Evolutionary conservation across 495 filamentous ascomycete genomes (phyloP).

Genomic region (Podospora conica): DNA sequence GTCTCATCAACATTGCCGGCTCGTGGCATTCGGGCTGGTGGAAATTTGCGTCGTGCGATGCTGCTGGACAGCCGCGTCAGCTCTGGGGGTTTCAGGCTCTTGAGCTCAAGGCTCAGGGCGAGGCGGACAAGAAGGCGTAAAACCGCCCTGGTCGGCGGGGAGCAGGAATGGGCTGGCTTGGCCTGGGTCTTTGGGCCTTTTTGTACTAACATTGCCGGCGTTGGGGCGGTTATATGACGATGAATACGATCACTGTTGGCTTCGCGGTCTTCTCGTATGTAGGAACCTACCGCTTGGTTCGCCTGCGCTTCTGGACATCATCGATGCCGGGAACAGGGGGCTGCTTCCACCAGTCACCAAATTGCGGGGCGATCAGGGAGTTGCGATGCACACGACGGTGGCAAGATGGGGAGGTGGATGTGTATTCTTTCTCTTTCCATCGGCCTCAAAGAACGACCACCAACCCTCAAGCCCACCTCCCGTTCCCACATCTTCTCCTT

Average conservation of each 20-base stretch:
- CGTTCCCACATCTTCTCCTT: too few species aligned
- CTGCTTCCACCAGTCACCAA: background rate
- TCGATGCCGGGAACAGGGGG: too few species aligned
- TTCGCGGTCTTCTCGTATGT: background rate
- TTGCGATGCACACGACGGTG: background rate
- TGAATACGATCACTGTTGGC: background rate
- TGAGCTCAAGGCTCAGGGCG: conserved; percentile 11
- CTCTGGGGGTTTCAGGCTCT: conserved; percentile 31
- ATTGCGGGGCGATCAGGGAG: too few species aligned
- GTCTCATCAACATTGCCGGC: conserved; percentile 40
- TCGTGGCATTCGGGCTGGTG: conserved; percentile 43
- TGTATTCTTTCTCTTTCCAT: background rate
- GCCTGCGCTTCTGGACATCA: background rate
- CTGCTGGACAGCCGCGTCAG: conserved; percentile 36
- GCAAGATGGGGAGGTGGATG: background rate
- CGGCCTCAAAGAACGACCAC: background rate
- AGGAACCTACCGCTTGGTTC: background rate
- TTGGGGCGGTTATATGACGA: background rate
- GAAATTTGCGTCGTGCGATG: conserved; percentile 48
- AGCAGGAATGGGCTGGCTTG: background rate
- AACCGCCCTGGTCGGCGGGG: background rate
- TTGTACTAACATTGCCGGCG: background rate
- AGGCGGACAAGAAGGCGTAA: conserved; percentile 26
- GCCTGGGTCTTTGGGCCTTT: too few species aligned
- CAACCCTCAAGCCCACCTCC: background rate